A percentile compares a stretch with the other conserved stretches of the same genome.
These are phyloP conservation scores for Trametes hirsuta DNA, from an alignment of 1,284 basidiomycete species.

Conservation along the genomic window DNA sequence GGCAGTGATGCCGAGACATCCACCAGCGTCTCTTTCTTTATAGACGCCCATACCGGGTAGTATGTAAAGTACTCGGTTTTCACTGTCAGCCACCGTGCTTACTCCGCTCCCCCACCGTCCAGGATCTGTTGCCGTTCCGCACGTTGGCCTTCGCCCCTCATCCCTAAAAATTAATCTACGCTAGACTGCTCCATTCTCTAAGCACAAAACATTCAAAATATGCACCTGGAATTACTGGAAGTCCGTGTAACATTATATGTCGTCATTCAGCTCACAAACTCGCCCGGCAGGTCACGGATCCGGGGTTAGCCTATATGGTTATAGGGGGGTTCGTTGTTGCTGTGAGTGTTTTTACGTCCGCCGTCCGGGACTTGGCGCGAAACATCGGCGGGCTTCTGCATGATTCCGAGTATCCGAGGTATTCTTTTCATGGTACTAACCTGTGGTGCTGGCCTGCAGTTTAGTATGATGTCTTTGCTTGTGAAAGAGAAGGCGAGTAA, in stretches of 20 bases:
- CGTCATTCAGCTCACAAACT: constrained; percentile 33
- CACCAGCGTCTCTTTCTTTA: too few relatives aligned
- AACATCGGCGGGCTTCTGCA: too few relatives aligned
- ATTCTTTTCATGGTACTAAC: constrained; percentile 2
- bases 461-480: constrained; percentile 80
- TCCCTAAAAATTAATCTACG: too few relatives aligned
- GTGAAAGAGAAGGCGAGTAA: constrained; percentile 74
- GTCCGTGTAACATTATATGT: constrained; percentile 33
- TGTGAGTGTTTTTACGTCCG: constrained; percentile 39
- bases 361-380: too few relatives aligned
- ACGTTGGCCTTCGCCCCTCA: too few relatives aligned
- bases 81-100: too few relatives aligned
- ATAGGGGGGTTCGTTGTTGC: constrained; percentile 79
- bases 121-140: too few relatives aligned
- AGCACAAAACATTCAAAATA: neutral
- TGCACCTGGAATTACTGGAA: constrained; percentile 31
- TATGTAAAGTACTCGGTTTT: too few relatives aligned
- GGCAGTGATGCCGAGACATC: too few relatives aligned
- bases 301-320: constrained; percentile 70
- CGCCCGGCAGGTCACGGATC: constrained; percentile 47
- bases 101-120: too few relatives aligned
- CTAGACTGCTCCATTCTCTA: neutral
- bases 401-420: neutral
- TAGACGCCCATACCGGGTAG: too few relatives aligned
- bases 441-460: constrained; percentile 43